Percentiles rank a stretch among this genome's conserved stretches.
phyloP scores from a whole-genome alignment of 1,284 basidiomycete genomes.

The Psilocybe mexicana region DNA sequence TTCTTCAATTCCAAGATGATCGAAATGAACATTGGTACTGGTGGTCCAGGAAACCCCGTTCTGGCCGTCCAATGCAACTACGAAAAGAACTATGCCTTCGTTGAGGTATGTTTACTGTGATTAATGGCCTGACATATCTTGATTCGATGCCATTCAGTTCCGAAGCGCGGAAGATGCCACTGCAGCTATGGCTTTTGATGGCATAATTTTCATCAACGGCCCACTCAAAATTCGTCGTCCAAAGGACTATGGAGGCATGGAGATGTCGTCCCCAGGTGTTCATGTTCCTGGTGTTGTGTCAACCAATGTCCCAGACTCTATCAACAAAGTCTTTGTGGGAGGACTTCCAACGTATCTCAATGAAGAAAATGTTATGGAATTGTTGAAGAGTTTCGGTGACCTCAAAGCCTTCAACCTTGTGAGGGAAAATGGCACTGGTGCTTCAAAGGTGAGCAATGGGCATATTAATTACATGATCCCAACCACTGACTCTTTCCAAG shows the following conservation, averaged over 20 bases:
- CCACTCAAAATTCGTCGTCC: constrained; percentile 95
- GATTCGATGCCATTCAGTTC: constrained; percentile 59
- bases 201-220: constrained; percentile 90
- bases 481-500: constrained; percentile 38
- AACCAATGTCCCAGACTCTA: constrained; percentile 95
- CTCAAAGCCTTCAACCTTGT: constrained; percentile 98
- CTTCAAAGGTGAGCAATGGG: constrained; percentile 71
- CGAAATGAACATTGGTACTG: constrained; percentile 85
- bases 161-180: constrained; percentile 96
- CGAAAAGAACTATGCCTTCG: constrained; percentile 97
- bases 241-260: constrained; percentile 90
- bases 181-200: constrained; percentile 95
- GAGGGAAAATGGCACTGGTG: constrained; percentile 86
- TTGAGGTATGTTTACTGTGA: constrained; percentile 64
- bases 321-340: constrained; percentile 98
- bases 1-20: constrained; percentile 97
- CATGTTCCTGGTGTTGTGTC: constrained; percentile 93
- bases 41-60: constrained; percentile 86
- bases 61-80: constrained; percentile 93
- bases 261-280: constrained; percentile 59
- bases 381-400: constrained; percentile 97
- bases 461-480: background rate
- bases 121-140: background rate
- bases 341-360: constrained; percentile 94
- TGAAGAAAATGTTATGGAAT: constrained; percentile 97